Evolutionary conservation across 192 early-diverging fungal species (phyloP).

Genomic region (Gryganskiella cystojenkinii): DNA sequence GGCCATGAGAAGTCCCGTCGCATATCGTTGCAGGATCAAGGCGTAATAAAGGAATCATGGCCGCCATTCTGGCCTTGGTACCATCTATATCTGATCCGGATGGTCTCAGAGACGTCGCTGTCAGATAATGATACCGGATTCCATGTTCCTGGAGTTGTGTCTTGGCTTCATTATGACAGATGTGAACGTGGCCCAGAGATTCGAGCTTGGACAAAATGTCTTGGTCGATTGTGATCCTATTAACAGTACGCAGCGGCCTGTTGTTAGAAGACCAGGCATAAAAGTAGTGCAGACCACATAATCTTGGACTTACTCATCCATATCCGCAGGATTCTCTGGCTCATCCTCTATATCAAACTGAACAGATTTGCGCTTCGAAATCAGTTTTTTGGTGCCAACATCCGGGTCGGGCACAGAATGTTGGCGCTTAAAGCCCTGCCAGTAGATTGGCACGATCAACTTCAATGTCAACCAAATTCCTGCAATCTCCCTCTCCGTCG

Average conservation of each 20-base stretch:
- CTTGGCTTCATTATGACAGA: constrained; percentile 34
- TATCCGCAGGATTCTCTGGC: not conserved
- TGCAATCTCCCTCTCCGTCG: constrained; percentile 17
- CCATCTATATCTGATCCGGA: not conserved
- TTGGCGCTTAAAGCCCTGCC: constrained; percentile 29
- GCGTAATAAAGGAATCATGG: constrained; percentile 30
- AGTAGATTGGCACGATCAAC: constrained; percentile 31
- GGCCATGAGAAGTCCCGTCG: constrained; percentile 18
- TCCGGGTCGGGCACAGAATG: not conserved
- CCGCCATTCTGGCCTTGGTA: not conserved
- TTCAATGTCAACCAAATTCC: constrained; percentile 36
- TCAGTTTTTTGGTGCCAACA: not conserved
- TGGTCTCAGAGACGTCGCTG: not conserved
- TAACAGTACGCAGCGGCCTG: not conserved
- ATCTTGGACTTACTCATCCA: constrained; percentile 17
- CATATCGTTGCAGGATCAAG: constrained; percentile 36
- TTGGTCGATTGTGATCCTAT: constrained; percentile 36
- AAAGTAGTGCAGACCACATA: not conserved
- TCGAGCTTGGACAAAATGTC: constrained; percentile 42
- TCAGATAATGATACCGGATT: constrained; percentile 18
- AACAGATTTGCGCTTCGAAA: constrained; percentile 38
- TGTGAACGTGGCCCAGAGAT: constrained; percentile 29
- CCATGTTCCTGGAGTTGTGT: constrained; percentile 34
- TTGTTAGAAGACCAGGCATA: not conserved
- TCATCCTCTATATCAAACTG: constrained; percentile 39